A percentile compares a stretch with the other conserved stretches of the same genome.
phyloP scores from a whole-genome alignment of 208 protist species.

The Trypanosoma grayi region DNA sequence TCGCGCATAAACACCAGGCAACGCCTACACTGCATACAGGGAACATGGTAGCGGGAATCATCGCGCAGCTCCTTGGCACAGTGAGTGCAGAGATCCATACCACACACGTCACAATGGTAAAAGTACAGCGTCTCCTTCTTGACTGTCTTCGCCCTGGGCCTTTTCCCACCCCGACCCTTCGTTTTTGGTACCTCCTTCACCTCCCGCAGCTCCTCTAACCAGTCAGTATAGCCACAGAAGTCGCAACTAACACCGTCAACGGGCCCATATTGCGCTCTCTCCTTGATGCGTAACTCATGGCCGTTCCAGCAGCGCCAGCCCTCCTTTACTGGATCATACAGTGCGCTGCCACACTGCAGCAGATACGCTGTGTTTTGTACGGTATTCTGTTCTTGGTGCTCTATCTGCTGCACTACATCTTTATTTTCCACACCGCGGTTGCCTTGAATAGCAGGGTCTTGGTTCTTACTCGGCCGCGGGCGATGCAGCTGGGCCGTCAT shows the following conservation, averaged over 20 bases:
- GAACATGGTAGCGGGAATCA: slow-evolving; percentile 71
- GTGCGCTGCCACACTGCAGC: slow-evolving; percentile 71
- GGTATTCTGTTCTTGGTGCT: neutral
- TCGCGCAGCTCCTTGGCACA: slow-evolving; percentile 52
- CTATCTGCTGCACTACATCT: neutral
- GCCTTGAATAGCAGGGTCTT: neutral
- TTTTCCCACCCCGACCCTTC: slow-evolving; percentile 15
- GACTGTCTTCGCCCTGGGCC: neutral
- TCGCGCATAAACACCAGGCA: slow-evolving; percentile 46
- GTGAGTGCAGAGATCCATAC: slow-evolving; percentile 60
- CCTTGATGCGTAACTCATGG: slow-evolving; percentile 36
- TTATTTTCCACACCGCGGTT: neutral
- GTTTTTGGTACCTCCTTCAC: neutral
- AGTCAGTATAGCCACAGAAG: slow-evolving; percentile 80
- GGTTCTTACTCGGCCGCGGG: neutral
- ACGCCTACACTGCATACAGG: slow-evolving; percentile 70
- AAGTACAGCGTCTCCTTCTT: slow-evolving; percentile 23
- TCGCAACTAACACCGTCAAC: slow-evolving; percentile 83
- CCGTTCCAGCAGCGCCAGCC: slow-evolving; percentile 66
- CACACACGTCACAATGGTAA: slow-evolving; percentile 66
- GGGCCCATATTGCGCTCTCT: slow-evolving; percentile 35
- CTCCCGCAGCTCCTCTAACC: slow-evolving; percentile 28
- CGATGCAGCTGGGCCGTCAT: slow-evolving; percentile 47
- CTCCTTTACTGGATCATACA: slow-evolving; percentile 68
- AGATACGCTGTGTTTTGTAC: slow-evolving; percentile 18